These are phyloP conservation scores for Coprinopsis marcescibilis DNA, from an alignment of 768 basidiomycete species.

Conservation along the genomic window DNA sequence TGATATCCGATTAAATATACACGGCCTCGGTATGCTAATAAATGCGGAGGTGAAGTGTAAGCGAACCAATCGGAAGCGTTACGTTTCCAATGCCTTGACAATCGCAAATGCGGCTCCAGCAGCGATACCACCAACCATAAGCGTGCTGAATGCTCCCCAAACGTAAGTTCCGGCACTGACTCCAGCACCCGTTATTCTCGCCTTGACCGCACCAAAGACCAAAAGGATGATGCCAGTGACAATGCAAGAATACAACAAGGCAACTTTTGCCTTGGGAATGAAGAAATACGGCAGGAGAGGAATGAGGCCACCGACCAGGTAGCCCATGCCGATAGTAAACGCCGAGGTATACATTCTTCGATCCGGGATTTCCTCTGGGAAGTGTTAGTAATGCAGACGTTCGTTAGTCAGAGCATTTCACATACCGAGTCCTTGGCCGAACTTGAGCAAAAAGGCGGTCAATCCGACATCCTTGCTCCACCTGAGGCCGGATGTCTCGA, in stretches of 20 bases:
- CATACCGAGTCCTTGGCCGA: conserved; percentile 87
- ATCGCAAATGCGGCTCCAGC: conserved; percentile 65
- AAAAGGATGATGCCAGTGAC: conserved; percentile 84
- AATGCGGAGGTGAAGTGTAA: neutral
- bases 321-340: conserved; percentile 91
- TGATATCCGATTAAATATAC: too few relatives aligned
- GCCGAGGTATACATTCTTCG: conserved; percentile 84
- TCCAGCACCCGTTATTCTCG: conserved; percentile 81
- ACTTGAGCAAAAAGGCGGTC: conserved; percentile 91
- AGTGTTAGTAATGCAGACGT: neutral
- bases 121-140: conserved; percentile 86
- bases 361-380: conserved; percentile 80
- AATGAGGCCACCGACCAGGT: conserved; percentile 89
- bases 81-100: conserved; percentile 40
- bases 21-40: too few relatives aligned
- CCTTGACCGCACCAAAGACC: conserved; percentile 87
- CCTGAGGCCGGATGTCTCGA: conserved; percentile 50
- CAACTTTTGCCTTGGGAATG: conserved; percentile 59
- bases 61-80: neutral
- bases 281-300: conserved; percentile 94
- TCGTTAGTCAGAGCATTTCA: conserved; percentile 12
- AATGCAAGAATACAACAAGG: conserved; percentile 68
- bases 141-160: conserved; percentile 83
- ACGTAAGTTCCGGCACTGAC: conserved; percentile 61
- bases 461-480: conserved; percentile 81